phyloP scores from a whole-genome alignment of 805 yeast genomes.

The Kregervanrija pseudodelftensis region DNA sequence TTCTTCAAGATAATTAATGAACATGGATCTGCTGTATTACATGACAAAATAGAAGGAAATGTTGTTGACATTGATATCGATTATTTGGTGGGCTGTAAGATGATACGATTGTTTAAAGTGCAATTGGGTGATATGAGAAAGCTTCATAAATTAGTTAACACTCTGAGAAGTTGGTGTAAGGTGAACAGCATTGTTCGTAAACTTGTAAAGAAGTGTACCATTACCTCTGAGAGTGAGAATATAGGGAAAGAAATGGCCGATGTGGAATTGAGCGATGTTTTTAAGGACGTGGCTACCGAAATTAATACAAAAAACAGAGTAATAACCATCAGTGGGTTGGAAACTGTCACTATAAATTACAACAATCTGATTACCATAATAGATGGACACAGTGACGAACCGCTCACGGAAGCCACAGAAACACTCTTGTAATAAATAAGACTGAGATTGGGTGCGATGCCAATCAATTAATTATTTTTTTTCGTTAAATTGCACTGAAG shows the following conservation, averaged over 20 bases:
- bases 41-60: too few relatives aligned
- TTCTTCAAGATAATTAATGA: constrained; percentile 16
- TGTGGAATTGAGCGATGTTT: constrained; percentile 1
- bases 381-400: too few relatives aligned
- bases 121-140: constrained; percentile 17
- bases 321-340: too few relatives aligned
- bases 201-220: not conserved
- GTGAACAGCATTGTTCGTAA: constrained; percentile 20
- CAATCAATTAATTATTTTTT: too few relatives aligned
- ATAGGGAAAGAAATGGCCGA: not conserved
- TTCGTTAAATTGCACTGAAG: too few relatives aligned
- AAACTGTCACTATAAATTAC: too few relatives aligned
- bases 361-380: too few relatives aligned
- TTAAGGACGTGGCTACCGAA: not conserved
- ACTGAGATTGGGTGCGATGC: too few relatives aligned
- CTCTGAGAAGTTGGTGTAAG: constrained; percentile 23
- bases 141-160: constrained; percentile 13
- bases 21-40: not conserved
- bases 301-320: too few relatives aligned
- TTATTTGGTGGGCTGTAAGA: constrained; percentile 22
- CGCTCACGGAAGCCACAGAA: too few relatives aligned
- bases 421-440: too few relatives aligned
- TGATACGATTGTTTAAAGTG: constrained; percentile 23
- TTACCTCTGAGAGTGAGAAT: not conserved
- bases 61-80: constrained; percentile 1